Evolutionary conservation across 768 basidiomycete genomes (phyloP), one percentile per base, ranked within the genome.

Genomic region (Lyophyllum decastes): DNA sequence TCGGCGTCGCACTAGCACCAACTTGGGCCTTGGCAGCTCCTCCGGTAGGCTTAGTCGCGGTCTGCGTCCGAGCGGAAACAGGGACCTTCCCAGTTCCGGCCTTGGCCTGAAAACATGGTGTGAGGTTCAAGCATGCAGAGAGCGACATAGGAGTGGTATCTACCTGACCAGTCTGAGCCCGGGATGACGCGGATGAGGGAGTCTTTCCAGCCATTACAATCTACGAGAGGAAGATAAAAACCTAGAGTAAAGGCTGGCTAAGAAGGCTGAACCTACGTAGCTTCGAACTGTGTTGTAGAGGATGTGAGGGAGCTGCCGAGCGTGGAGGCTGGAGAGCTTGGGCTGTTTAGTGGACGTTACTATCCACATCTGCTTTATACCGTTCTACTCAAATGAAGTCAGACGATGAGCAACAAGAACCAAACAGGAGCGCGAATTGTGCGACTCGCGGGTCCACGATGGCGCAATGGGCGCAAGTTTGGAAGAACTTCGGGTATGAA

Each of bases 401-500:
- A 35, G 25, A 45, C 25, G 49, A 43, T 16, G 35, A 22, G 14
- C 26, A 30, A 51, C 30, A 49, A 21, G n/a, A 8, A 44, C 30
- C n/a, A 24, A 40, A 41, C 30, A 44, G 24, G 8, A 34, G 63
- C 54, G 63, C 57, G 55, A 64, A 52, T 64, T 64, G 55, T 60
- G 63, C 63, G 33, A 62, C 49, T 64, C 26, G 61, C 25, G 19
- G 57, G n/a, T 22, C 26, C 17, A 48, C 21, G 50, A 52, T 49
- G 48, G 47, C 17, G 8, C 19, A 10, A 44, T 54, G 21, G n/a
- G 33, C 21, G 14, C 43, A 30, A 54, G n/a, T 38, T 38, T 38
- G 35, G 35, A 3, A 38, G 35, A 38, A 38, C 40, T 48, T 27
- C n/a, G 35, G 21, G 22, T 41, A n/a, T 41, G 40, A 10, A n/a